phyloP scores from a whole-genome alignment of 192 early-diverging fungal species.

The Funneliformis mosseae region DNA sequence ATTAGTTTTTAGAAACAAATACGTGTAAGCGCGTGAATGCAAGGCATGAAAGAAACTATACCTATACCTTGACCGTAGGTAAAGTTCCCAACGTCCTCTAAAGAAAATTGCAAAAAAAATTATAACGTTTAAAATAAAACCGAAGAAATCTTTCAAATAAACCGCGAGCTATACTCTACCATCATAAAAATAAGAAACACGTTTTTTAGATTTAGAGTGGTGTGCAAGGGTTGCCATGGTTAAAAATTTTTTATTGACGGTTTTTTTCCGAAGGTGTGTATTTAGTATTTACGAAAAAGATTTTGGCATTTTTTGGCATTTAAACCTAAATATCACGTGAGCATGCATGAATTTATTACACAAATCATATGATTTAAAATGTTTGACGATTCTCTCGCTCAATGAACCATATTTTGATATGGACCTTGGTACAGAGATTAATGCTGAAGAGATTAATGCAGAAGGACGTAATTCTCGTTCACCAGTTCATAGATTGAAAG shows the following conservation, averaged over 20 bases:
- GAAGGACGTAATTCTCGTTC: neutral
- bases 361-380: too few relatives aligned
- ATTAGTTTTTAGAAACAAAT: neutral
- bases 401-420: neutral
- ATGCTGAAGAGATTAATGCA: neutral
- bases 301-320: too few relatives aligned
- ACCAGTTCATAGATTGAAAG: neutral
- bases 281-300: too few relatives aligned
- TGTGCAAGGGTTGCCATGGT: constrained; percentile 5
- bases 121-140: neutral
- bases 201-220: constrained; percentile 44
- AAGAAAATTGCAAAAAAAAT: neutral
- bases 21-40: neutral
- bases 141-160: neutral
- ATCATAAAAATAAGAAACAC: constrained; percentile 69
- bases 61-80: constrained; percentile 79
- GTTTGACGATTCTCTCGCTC: too few relatives aligned
- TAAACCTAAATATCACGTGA: too few relatives aligned
- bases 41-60: neutral
- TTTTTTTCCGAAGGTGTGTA: neutral
- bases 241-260: neutral
- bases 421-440: neutral
- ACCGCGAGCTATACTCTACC: constrained; percentile 40
- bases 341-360: too few relatives aligned
- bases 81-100: constrained; percentile 74